phyloP scores from a whole-genome alignment of 768 basidiomycete genomes.

The Serendipita indica region DNA sequence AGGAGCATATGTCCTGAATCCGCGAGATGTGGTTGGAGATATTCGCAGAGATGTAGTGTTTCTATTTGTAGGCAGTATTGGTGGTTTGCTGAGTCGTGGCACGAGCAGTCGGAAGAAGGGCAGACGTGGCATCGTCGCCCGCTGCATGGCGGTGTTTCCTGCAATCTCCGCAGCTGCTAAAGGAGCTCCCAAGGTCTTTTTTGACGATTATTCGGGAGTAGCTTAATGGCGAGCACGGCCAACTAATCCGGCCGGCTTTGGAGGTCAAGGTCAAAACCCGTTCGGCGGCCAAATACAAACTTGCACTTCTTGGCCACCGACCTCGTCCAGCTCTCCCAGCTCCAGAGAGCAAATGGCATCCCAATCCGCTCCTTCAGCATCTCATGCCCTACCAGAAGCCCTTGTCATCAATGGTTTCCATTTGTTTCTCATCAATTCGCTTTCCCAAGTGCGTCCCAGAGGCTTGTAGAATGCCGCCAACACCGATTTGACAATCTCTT shows the following conservation, averaged over 20 bases:
- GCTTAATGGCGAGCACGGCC: no score
- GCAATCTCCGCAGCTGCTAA: no score
- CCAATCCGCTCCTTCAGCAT: background rate
- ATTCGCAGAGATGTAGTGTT: background rate
- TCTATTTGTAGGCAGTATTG: background rate
- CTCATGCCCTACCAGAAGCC: constrained; percentile 28
- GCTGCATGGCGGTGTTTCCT: no score
- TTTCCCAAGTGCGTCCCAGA: constrained; percentile 25
- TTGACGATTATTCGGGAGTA: no score
- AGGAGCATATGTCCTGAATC: background rate
- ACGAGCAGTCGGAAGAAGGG: constrained; percentile 2
- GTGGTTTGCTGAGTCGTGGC: background rate
- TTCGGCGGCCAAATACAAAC: background rate
- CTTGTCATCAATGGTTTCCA: constrained; percentile 69
- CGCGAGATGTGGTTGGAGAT: background rate
- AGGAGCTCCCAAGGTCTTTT: no score
- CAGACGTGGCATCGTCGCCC: constrained; percentile 2
- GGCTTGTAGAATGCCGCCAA: background rate
- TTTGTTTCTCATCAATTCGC: constrained; percentile 62
- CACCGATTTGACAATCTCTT: background rate
- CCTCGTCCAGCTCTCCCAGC: no score
- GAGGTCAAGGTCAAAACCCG: background rate
- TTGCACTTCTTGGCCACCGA: no score
- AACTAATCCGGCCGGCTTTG: no score
- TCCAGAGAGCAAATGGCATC: background rate